These are phyloP conservation scores for Ophiocordyceps camponoti-rufipedis DNA, from an alignment of 2,329 filamentous ascomycete species.

Conservation along the genomic window DNA sequence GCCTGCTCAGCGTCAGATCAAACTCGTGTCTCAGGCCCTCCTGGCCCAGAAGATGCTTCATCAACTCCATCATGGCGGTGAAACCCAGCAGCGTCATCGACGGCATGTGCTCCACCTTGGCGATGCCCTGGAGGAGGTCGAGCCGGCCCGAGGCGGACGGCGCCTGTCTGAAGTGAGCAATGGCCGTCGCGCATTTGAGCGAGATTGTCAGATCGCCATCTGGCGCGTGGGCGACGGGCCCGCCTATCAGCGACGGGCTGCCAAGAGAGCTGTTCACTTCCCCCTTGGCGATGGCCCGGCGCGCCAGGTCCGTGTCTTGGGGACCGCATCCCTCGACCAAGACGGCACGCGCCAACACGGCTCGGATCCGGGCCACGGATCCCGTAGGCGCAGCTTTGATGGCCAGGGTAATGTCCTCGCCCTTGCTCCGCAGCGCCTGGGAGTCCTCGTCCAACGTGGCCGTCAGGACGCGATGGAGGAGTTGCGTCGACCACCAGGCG, in stretches of 20 bases:
- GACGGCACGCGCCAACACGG: slow-evolving; percentile 39
- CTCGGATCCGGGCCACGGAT: slow-evolving; percentile 49
- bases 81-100: slow-evolving; percentile 39
- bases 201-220: slow-evolving; percentile 36
- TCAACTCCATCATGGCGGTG: slow-evolving; percentile 37
- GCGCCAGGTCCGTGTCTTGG: slow-evolving; percentile 35
- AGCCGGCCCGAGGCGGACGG: slow-evolving; percentile 18
- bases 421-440: slow-evolving; percentile 4
- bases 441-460: slow-evolving; percentile 38
- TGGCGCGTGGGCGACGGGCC: slow-evolving; percentile 19
- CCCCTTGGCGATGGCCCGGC: slow-evolving; percentile 26
- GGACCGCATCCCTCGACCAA: slow-evolving; percentile 34
- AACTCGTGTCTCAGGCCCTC: slow-evolving; percentile 27
- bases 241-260: slow-evolving; percentile 23
- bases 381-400: slow-evolving; percentile 59
- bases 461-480: slow-evolving; percentile 51
- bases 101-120: slow-evolving; percentile 20
- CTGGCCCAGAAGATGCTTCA: slow-evolving; percentile 32
- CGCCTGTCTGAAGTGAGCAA: slow-evolving; percentile 36
- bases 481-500: slow-evolving; percentile 72
- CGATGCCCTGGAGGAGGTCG: slow-evolving; percentile 29
- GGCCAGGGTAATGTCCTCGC: slow-evolving; percentile 44
- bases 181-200: slow-evolving; percentile 39
- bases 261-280: slow-evolving; percentile 8
- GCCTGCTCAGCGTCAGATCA: slow-evolving; percentile 30